Base-by-base conservation (phyloP, 352 stramenopile species). In the Phytophthora pluvialis region DNA sequence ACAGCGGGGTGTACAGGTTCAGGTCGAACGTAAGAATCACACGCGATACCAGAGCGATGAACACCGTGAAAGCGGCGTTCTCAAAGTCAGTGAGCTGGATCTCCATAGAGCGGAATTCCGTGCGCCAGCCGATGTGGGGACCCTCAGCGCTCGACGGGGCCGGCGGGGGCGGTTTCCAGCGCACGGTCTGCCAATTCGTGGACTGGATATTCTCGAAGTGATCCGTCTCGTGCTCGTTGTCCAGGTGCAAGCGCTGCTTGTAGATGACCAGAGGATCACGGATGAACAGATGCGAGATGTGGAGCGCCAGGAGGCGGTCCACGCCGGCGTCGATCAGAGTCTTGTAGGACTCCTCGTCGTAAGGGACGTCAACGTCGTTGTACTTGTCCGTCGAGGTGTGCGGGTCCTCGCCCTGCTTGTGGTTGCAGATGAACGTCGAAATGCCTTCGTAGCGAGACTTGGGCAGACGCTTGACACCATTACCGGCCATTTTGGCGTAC, bases 161-260 rank as follows among this genome's bases (percentile, higher is more conserved):
- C 33, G 94, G 93, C 50, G 98, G 97, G 43, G 98, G 98, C 39
- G 98, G 98, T 86, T 99, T 99, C 98, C 98, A 99, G 44, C 98
- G 94, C 58, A 99, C 97, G n/a, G 95, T 99, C 87, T 99, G 97
- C 98, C 98, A 99, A 74, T 99, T 99, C 21, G 98, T 99, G 70
- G 93, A 99, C 86, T 99, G 98, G 63, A 99, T 99, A 74, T 98
- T 99, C 78, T 99, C 97, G 75, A 99, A 99, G 74, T 99, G 97
- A 64, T 99, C 97, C 12, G 88, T 94, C 67, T 91, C 86, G 38
- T 57, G 81, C 47, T 80, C 76, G 64, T 96, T 89, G 63, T 95
- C 83, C 38, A 96, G 42, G 56, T 96, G 84, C 61, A 96, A 64
- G 7, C 90, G 89, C 67, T 98, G 89, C 64, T 94, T 49, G 82